Percentiles rank a stretch among this genome's conserved stretches.
Conservation (phyloP, 306 rosid species). For the Quercus suber region DNA sequence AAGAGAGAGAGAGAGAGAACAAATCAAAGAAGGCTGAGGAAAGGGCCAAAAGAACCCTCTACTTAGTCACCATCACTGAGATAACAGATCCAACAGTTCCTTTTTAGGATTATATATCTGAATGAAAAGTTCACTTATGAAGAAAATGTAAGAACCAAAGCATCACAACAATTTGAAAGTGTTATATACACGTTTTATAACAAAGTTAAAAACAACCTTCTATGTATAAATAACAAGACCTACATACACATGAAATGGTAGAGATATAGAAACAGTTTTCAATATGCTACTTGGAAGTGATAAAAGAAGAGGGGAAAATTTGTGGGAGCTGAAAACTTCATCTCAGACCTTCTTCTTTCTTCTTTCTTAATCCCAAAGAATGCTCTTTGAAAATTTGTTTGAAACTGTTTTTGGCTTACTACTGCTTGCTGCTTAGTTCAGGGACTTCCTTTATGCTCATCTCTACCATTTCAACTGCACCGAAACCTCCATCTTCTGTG, state of each 20-base stretch:
- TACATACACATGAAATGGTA: constrained; percentile 88
- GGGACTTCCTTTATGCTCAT: constrained; percentile 92
- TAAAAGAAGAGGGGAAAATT: constrained; percentile 43
- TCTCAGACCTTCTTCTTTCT: constrained; percentile 39
- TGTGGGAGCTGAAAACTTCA: constrained; percentile 35
- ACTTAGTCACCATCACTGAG: constrained; percentile 49
- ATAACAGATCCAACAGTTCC: constrained; percentile 25
- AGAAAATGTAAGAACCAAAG: constrained; percentile 35
- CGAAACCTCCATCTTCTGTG: constrained; percentile 54
- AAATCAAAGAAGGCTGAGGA: constrained; percentile 29
- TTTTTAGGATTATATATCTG: constrained; percentile 33
- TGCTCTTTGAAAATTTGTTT: constrained; percentile 20
- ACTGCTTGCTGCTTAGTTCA: constrained; percentile 53
- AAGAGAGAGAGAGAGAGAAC: constrained; percentile 19
- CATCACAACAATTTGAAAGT: constrained; percentile 41
- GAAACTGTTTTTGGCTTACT: constrained; percentile 10
- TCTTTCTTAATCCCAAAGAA: constrained; percentile 33
- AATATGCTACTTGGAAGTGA: constrained; percentile 27
- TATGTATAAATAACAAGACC: constrained; percentile 69
- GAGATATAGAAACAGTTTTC: constrained; percentile 40
- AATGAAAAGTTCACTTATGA: constrained; percentile 29
- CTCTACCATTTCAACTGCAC: constrained; percentile 62
- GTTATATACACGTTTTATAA: constrained; percentile 80
- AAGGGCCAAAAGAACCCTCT: constrained; percentile 44
- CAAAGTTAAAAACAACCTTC: constrained; percentile 47